Evolutionary conservation across 768 basidiomycete species (phyloP).

Genomic region (Mycena rebaudengoi): DNA sequence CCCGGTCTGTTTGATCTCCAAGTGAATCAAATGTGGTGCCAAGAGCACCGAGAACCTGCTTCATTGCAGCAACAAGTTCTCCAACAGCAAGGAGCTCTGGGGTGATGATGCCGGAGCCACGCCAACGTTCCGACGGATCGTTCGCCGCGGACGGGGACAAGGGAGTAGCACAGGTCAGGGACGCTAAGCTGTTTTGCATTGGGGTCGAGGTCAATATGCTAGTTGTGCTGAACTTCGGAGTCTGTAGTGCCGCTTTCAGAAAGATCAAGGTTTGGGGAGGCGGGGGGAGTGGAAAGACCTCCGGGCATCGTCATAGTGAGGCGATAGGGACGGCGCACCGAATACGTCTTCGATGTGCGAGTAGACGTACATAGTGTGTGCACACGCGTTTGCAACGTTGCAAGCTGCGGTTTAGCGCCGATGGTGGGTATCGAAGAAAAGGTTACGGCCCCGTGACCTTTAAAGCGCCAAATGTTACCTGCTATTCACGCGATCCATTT

Average conservation of each 20-base stretch:
- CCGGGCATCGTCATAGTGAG: conserved; percentile 22
- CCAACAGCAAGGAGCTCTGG: conserved; percentile 53
- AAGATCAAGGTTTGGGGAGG: conserved; percentile 8
- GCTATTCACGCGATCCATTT: too few relatives aligned
- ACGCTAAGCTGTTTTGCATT: conserved; percentile 1
- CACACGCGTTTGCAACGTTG: conserved; percentile 25
- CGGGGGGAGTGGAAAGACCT: conserved; percentile 13
- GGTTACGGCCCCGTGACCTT: too few relatives aligned
- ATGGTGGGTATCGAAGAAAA: not conserved
- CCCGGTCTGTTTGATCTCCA: conserved; percentile 52
- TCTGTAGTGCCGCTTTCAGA: not conserved
- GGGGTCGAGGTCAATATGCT: conserved; percentile 8
- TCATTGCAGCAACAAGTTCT: conserved; percentile 56
- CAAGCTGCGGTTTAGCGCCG: conserved; percentile 4
- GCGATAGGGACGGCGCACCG: not conserved
- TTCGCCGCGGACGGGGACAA: not conserved
- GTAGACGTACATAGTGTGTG: conserved; percentile 11
- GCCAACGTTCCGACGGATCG: not conserved
- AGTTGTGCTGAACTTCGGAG: not conserved
- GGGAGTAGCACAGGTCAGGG: conserved; percentile 14
- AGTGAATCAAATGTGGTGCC: conserved; percentile 54
- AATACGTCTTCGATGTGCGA: conserved; percentile 14
- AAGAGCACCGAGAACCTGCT: conserved; percentile 48
- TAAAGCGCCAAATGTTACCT: too few relatives aligned
- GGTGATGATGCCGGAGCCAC: conserved; percentile 21